Percentiles rank a stretch among this genome's conserved stretches.
Evolutionary conservation across 495 filamentous ascomycete species (phyloP).

Genomic region (Penicillium odoratum): DNA sequence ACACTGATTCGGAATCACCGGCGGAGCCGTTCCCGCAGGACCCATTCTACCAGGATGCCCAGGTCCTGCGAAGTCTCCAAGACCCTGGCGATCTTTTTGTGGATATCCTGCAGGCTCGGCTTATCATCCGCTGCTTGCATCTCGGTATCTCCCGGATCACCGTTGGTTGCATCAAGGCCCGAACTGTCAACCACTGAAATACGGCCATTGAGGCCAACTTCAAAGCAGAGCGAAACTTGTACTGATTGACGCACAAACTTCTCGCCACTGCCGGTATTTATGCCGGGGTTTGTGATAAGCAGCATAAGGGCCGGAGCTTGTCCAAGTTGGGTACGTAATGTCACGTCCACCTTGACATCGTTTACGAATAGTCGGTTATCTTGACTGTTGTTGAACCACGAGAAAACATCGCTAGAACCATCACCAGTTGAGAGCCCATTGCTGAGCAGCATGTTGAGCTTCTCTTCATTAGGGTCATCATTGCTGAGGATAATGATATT

Average conservation of each 20-base stretch:
- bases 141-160: conserved; percentile 19
- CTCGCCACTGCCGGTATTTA: not conserved
- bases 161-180: conserved; percentile 27
- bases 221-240: conserved; percentile 48
- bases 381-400: conserved; percentile 1
- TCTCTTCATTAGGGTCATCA: conserved; percentile 40
- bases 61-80: conserved; percentile 54
- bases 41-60: conserved; percentile 60
- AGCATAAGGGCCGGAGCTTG: conserved; percentile 47
- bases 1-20: conserved; percentile 13
- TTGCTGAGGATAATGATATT: conserved; percentile 39
- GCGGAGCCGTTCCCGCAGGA: conserved; percentile 30
- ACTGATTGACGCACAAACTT: conserved; percentile 9
- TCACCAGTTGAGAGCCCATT: conserved; percentile 6
- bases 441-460: conserved; percentile 32
- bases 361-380: conserved; percentile 9
- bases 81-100: conserved; percentile 39
- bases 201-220: conserved; percentile 61
- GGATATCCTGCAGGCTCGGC: conserved; percentile 34
- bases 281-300: conserved; percentile 34
- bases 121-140: conserved; percentile 27
- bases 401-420: not conserved
- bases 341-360: conserved; percentile 46
- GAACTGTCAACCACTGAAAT: conserved; percentile 47
- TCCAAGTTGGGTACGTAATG: conserved; percentile 45